A percentile compares a stretch with the other conserved stretches of the same genome.
Conservation (phyloP, 2,329 filamentous ascomycete species). For the Colletotrichum simmondsii region DNA sequence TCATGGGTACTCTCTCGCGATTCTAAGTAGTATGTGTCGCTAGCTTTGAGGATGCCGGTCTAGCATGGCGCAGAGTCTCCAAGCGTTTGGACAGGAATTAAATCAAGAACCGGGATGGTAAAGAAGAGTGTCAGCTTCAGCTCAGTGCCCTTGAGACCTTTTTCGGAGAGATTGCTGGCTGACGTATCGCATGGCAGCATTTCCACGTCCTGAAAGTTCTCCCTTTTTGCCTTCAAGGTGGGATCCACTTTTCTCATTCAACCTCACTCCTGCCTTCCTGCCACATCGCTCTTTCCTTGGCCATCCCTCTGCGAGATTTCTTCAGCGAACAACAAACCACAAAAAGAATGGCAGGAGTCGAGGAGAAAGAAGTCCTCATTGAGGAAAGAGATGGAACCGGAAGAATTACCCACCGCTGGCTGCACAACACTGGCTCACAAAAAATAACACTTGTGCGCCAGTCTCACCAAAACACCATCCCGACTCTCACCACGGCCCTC, state of each 20-base stretch:
- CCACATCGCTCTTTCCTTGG: background rate
- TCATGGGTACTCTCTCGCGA: too few species aligned
- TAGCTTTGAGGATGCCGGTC: background rate
- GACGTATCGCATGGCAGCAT: background rate
- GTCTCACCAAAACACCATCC: background rate
- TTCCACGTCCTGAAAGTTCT: background rate
- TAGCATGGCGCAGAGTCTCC: background rate
- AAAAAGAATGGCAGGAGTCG: background rate
- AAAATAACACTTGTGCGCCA: background rate
- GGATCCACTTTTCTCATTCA: background rate
- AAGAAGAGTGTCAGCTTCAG: too few species aligned
- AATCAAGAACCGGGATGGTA: background rate
- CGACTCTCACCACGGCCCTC: conserved; percentile 31
- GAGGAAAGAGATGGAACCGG: conserved; percentile 25
- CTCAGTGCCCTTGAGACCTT: too few species aligned
- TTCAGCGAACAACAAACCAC: background rate
- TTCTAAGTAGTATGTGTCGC: too few species aligned
- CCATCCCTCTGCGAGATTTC: background rate
- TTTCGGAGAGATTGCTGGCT: background rate
- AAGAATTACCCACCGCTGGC: conserved; percentile 14
- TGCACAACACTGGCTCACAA: background rate
- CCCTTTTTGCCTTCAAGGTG: background rate
- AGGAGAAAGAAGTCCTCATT: background rate
- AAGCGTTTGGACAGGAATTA: background rate
- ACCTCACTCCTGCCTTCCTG: background rate